Evolutionary conservation across 352 stramenopile species (phyloP).

Genomic region (Phytopythium litorale): DNA sequence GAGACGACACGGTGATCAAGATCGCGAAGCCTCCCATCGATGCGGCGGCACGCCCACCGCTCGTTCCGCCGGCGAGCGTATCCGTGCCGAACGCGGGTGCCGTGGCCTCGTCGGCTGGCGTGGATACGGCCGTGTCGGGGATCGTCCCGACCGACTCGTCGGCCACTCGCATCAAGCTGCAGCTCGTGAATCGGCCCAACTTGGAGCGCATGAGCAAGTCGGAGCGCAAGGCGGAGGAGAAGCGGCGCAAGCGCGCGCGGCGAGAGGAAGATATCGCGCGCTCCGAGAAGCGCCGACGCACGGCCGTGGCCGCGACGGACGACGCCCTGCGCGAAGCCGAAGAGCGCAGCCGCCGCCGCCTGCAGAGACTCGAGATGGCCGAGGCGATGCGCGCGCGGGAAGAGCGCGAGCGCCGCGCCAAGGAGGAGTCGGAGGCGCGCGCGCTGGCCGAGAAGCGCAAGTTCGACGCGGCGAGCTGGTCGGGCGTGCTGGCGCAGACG

Average conservation of each 20-base stretch:
- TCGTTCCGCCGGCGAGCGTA: background rate
- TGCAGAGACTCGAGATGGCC: constrained; percentile 68
- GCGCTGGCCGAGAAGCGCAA: constrained; percentile 50
- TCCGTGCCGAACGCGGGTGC: background rate
- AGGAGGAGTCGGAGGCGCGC: constrained; percentile 47
- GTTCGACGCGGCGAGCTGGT: constrained; percentile 56
- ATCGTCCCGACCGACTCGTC: constrained; percentile 25
- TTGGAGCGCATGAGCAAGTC: constrained; percentile 81
- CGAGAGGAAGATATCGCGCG: constrained; percentile 77
- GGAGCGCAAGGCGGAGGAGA: constrained; percentile 84
- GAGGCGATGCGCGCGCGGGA: constrained; percentile 56
- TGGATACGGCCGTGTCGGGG: background rate
- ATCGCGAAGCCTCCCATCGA: background rate
- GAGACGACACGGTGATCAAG: constrained; percentile 1
- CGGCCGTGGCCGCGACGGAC: constrained; percentile 70
- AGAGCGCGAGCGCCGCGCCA: constrained; percentile 48
- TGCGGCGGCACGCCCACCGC: constrained; percentile 2
- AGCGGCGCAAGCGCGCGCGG: constrained; percentile 62
- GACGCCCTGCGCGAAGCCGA: constrained; percentile 81
- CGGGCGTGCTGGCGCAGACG: constrained; percentile 31
- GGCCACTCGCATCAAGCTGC: constrained; percentile 54
- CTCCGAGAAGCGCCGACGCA: constrained; percentile 72
- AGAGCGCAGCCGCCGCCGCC: constrained; percentile 53
- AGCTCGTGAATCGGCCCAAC: constrained; percentile 61
- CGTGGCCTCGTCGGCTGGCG: too few species aligned